These are phyloP conservation scores for Luffa aegyptiaca DNA, from an alignment of 306 rosid genomes.

Conservation along the genomic window DNA sequence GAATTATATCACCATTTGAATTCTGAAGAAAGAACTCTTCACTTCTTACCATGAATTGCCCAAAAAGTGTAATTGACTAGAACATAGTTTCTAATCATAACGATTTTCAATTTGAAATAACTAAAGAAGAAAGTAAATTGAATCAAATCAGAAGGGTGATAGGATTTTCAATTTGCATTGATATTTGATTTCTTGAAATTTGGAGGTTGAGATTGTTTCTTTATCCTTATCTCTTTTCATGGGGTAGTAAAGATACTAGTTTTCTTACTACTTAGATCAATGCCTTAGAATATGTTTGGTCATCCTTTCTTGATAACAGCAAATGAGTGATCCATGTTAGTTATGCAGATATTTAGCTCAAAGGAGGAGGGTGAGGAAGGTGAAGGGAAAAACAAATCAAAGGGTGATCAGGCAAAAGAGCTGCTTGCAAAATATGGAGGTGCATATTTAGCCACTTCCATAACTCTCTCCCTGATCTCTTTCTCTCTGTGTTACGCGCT, in stretches of 20 bases:
- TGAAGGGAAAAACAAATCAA: slow-evolving; percentile 41
- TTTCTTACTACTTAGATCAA: neutral
- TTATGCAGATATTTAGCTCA: slow-evolving; percentile 71
- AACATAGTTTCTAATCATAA: neutral
- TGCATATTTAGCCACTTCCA: slow-evolving; percentile 84
- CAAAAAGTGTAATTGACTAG: neutral
- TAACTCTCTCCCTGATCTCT: slow-evolving; percentile 68
- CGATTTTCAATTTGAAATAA: neutral
- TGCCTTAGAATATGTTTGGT: neutral
- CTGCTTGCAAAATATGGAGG: slow-evolving; percentile 90
- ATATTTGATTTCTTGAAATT: neutral
- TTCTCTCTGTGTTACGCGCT: slow-evolving; percentile 63
- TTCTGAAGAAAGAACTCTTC: neutral
- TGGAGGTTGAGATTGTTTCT: neutral
- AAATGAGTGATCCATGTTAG: neutral
- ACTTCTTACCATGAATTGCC: neutral
- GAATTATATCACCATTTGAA: neutral
- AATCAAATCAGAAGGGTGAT: neutral
- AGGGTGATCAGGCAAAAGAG: slow-evolving; percentile 82
- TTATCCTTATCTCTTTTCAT: neutral
- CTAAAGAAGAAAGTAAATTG: neutral
- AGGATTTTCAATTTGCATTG: too few relatives aligned
- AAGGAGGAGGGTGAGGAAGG: slow-evolving; percentile 48
- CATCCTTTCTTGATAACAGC: neutral
- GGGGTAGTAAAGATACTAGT: neutral